Evolutionary conservation across 352 stramenopile genomes (phyloP).

Genomic region (Globisporangium polare): DNA sequence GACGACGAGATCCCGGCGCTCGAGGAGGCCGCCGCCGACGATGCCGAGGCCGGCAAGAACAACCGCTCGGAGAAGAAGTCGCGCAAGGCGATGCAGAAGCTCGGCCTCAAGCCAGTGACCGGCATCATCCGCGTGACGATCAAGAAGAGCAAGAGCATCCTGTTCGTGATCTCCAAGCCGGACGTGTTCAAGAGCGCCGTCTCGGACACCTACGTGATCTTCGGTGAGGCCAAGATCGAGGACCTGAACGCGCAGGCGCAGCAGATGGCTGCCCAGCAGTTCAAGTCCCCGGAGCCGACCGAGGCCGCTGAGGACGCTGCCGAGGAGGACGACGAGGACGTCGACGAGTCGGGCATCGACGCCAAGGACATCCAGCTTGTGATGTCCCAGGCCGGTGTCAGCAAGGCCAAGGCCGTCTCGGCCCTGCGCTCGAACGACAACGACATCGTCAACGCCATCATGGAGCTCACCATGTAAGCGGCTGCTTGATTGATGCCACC

Average conservation of each 20-base stretch:
- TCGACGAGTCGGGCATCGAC: constrained; percentile 96
- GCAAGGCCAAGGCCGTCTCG: constrained; percentile 93
- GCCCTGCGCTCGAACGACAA: constrained; percentile 98
- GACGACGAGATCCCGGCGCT: constrained; percentile 83
- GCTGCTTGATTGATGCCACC: background rate
- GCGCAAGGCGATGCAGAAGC: constrained; percentile 98
- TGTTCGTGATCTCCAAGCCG: constrained; percentile 98
- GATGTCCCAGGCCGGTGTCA: constrained; percentile 93
- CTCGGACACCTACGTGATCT: constrained; percentile 97
- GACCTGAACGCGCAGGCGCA: constrained; percentile 92
- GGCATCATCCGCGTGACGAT: constrained; percentile 98
- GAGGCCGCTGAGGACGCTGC: constrained; percentile 41
- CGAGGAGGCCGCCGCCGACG: constrained; percentile 64
- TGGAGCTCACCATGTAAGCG: constrained; percentile 98
- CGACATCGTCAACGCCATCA: constrained; percentile 99
- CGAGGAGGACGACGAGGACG: constrained; percentile 86
- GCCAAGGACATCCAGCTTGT: constrained; percentile 99
- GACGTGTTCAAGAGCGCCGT: constrained; percentile 98
- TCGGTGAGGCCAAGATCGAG: constrained; percentile 99
- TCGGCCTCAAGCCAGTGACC: constrained; percentile 95
- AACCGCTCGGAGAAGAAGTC: constrained; percentile 99
- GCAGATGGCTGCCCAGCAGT: constrained; percentile 90
- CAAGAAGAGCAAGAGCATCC: constrained; percentile 98
- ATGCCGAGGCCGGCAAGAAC: constrained; percentile 82
- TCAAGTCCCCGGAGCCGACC: constrained; percentile 66